phyloP scores from a whole-genome alignment of 768 basidiomycete species.

The Auricularia sp. region DNA sequence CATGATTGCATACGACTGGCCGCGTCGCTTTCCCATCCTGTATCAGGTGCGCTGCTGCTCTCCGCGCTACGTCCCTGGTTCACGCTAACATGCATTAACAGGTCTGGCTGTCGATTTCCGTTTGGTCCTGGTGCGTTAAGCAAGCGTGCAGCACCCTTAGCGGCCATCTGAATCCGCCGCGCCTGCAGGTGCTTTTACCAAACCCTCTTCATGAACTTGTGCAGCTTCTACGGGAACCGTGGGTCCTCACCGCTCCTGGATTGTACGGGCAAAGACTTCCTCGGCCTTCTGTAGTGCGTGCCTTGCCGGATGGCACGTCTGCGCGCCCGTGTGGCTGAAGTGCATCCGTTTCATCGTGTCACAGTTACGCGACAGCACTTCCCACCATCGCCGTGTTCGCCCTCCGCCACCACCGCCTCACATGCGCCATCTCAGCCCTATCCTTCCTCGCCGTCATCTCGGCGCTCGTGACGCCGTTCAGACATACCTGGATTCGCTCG shows the following conservation, averaged over 20 bases:
- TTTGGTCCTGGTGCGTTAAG: slow-evolving; percentile 17
- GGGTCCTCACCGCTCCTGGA: slow-evolving; percentile 4
- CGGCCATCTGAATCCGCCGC: neutral
- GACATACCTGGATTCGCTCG: neutral
- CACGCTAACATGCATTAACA: slow-evolving; percentile 11
- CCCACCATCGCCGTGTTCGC: slow-evolving; percentile 28
- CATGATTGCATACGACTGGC: slow-evolving; percentile 16
- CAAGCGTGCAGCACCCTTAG: neutral
- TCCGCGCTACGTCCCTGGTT: neutral
- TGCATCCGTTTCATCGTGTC: no score
- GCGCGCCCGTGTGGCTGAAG: neutral
- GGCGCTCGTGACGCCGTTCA: neutral
- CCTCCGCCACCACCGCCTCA: slow-evolving; percentile 23
- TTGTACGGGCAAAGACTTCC: slow-evolving; percentile 25
- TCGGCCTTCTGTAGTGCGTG: slow-evolving; percentile 15
- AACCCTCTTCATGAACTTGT: slow-evolving; percentile 9
- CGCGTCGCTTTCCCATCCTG: slow-evolving; percentile 13
- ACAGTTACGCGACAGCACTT: slow-evolving; percentile 19
- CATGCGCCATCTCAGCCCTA: slow-evolving; percentile 17
- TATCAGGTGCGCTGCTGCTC: slow-evolving; percentile 11
- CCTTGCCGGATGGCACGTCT: neutral
- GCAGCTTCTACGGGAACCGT: slow-evolving; percentile 16
- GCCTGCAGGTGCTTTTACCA: neutral
- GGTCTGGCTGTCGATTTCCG: slow-evolving; percentile 15
- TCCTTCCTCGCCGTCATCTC: slow-evolving; percentile 1